Evolutionary conservation across 2,329 filamentous ascomycete species (phyloP), one percentile per base, ranked within the genome.

Genomic region (Monosporascus sp.): DNA sequence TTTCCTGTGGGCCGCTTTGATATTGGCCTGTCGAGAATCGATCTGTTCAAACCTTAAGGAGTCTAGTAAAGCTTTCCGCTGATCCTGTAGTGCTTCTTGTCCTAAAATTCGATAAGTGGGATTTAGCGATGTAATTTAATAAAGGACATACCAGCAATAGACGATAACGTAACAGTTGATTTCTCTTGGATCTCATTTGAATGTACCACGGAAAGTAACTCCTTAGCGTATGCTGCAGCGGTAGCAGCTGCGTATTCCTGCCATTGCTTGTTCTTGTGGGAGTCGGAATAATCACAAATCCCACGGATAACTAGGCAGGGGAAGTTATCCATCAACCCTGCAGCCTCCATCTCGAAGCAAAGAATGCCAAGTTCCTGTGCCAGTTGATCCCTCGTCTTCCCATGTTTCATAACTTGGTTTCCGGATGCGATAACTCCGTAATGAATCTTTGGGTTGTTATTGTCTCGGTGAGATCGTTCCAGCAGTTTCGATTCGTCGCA

Each of bases 151-250:
- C 41, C 20, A 24, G 9, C 1, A 20, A 8, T 8, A 1, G 6
- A 7, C 0, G 17, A n/a, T 39, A 4, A 3, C 2, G 41, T 3
- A 17, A 6, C 2, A 22, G 7, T 2, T 3, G 20, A 2, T n/a
- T 1, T n/a, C 7, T 24, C 15, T 14, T 44, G 20, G 14, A 14
- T 17, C 2, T 44, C 8, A 6, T 3, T 44, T 4, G 41, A 20
- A 44, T 44, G 7, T 15, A 44, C 7, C n/a, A 44, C 41, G 11
- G n/a, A 24, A 5, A 44, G 20, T 1, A 44, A 6, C 2, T 44
- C 20, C 5, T 44, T 44, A 20, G 41, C 41, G 6, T 44, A 44
- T 44, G 41, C 41, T 20, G 20, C 41, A 17, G 41, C 41, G 11
- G 20, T 24, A 3, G 41, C 20, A 20, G 20, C 41, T 9, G 41